A percentile compares a stretch with the other conserved stretches of the same genome.
Conservation (phyloP, 1,284 basidiomycete species). For the Ustilago bromivora region DNA sequence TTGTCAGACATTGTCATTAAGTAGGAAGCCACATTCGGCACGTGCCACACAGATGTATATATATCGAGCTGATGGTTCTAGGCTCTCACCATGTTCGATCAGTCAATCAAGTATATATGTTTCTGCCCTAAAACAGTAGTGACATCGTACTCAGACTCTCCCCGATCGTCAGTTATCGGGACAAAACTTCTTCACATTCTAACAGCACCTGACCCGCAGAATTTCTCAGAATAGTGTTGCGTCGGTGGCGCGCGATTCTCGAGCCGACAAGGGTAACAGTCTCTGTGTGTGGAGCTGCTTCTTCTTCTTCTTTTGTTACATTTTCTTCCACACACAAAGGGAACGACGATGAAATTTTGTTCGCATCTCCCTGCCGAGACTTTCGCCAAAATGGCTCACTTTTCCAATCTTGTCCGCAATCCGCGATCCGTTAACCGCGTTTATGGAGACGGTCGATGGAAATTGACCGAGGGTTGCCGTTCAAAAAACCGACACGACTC, state of each 20-base stretch:
- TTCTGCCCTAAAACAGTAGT: too few species aligned
- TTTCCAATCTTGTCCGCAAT: neutral
- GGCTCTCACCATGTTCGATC: too few species aligned
- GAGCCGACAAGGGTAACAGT: neutral
- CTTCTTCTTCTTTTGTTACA: neutral
- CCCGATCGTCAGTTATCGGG: too few species aligned
- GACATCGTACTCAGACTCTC: too few species aligned
- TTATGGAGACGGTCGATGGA: neutral
- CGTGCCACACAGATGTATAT: too few species aligned
- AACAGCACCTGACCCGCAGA: neutral
- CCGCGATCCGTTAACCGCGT: neutral
- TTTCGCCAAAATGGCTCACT: neutral
- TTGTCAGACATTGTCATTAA: too few species aligned
- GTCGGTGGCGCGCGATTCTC: constrained; percentile 5
- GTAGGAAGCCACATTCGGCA: too few species aligned
- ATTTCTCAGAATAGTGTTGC: neutral
- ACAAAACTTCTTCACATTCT: too few species aligned
- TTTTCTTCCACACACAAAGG: neutral
- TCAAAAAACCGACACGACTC: constrained; percentile 13
- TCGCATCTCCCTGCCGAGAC: neutral
- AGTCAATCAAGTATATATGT: too few species aligned
- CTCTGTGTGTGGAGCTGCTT: neutral
- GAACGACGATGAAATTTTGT: constrained; percentile 1
- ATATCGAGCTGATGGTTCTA: too few species aligned
- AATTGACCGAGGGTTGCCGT: constrained; percentile 8